phyloP scores from a whole-genome alignment of 352 stramenopile genomes.

The Blastocystis sp. region DNA sequence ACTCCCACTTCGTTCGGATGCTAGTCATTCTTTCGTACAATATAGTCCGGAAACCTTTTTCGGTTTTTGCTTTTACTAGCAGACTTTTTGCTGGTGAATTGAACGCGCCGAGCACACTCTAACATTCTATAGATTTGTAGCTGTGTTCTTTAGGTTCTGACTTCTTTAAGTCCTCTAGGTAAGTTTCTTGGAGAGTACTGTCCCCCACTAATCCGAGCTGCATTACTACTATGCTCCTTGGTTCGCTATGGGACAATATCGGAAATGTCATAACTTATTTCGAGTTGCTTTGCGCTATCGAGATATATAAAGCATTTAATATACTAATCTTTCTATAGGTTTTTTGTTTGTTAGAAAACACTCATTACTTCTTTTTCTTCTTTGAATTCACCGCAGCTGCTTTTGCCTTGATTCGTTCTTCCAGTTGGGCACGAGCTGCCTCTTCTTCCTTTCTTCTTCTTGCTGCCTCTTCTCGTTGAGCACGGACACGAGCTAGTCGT shows the following conservation, averaged over 20 bases:
- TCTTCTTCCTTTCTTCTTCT: constrained; percentile 57
- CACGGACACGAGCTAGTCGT: constrained; percentile 17
- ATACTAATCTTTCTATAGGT: constrained; percentile 38
- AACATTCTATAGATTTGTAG: not conserved
- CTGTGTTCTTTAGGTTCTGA: not conserved
- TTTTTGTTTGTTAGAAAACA: not conserved
- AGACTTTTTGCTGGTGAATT: not conserved
- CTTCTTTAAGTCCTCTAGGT: not conserved
- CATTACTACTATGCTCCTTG: not conserved
- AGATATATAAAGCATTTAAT: constrained; percentile 57
- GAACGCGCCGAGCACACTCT: constrained; percentile 22
- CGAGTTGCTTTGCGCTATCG: not conserved
- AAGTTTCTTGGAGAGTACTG: not conserved
- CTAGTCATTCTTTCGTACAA: not conserved
- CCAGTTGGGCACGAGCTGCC: not conserved
- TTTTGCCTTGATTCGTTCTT: constrained; percentile 22
- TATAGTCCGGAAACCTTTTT: not conserved
- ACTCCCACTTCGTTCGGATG: constrained; percentile 10
- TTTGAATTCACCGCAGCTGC: constrained; percentile 16
- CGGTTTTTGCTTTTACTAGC: constrained; percentile 24
- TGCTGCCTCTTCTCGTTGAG: constrained; percentile 45
- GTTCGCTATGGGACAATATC: constrained; percentile 51
- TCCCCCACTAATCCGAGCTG: not conserved
- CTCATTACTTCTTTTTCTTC: constrained; percentile 28
- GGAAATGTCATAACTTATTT: constrained; percentile 53